These are phyloP conservation scores for Podospora sp. DNA, from an alignment of 495 filamentous ascomycete genomes.

Conservation along the genomic window DNA sequence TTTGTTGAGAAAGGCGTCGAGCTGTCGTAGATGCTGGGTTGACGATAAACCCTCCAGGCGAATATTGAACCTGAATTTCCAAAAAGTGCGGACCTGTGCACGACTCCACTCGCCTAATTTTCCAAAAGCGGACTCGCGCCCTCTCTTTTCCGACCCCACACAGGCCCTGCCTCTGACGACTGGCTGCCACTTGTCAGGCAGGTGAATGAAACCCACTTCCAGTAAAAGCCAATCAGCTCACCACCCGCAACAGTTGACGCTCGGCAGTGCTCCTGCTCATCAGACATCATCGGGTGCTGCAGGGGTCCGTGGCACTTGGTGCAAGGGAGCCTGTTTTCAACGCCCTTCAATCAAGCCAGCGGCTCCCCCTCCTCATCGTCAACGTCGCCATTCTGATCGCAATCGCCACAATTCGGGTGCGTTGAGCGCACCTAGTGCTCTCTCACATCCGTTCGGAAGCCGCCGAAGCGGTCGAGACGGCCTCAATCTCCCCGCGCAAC, in stretches of 20 bases:
- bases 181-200: conserved; percentile 11
- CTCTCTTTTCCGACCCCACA: conserved; percentile 15
- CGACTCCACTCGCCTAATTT: conserved; percentile 32
- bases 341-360: neutral
- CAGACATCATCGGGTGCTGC: conserved; percentile 14
- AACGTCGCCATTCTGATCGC: neutral
- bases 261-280: conserved; percentile 20
- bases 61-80: conserved; percentile 42
- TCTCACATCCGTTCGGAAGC: neutral
- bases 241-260: conserved; percentile 8
- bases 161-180: conserved; percentile 7
- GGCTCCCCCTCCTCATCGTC: neutral
- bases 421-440: conserved; percentile 4
- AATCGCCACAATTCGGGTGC: neutral
- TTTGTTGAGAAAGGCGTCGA: conserved; percentile 37
- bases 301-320: conserved; percentile 9
- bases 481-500: neutral
- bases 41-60: conserved; percentile 30
- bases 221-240: conserved; percentile 7
- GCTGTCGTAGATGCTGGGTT: conserved; percentile 36
- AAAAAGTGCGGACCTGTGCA: conserved; percentile 43
- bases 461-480: neutral
- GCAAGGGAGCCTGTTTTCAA: conserved; percentile 14
- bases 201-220: conserved; percentile 2
- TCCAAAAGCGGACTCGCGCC: conserved; percentile 30